Conservation (phyloP, 768 basidiomycete species). For the Boletales sp. region DNA sequence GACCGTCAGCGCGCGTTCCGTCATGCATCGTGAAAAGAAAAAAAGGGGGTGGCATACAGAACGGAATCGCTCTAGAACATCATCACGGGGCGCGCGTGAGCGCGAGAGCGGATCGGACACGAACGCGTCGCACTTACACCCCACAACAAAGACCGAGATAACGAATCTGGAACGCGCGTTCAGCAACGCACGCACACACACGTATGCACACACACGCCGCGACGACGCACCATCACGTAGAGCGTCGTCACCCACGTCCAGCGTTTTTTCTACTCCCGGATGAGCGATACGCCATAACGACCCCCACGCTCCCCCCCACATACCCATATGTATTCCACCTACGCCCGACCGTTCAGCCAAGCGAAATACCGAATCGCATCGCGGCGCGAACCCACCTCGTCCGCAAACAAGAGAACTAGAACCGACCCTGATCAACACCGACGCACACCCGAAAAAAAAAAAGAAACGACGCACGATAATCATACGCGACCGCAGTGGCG, state of each 20-base stretch:
- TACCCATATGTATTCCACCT: slow-evolving; percentile 17
- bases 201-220: neutral
- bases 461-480: slow-evolving; percentile 2
- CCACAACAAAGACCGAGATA: slow-evolving; percentile 10
- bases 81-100: too few species aligned
- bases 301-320: neutral
- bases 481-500: slow-evolving; percentile 1
- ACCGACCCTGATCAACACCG: too few species aligned
- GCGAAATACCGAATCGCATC: too few species aligned
- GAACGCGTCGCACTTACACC: slow-evolving; percentile 2
- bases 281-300: too few species aligned
- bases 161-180: slow-evolving; percentile 1
- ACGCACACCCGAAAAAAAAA: too few species aligned
- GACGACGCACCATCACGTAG: slow-evolving; percentile 9
- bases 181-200: too few species aligned
- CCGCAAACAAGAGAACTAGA: slow-evolving; percentile 8
- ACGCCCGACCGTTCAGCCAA: neutral
- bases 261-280: neutral
- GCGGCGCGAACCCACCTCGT: slow-evolving; percentile 1
- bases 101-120: too few species aligned
- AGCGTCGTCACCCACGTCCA: slow-evolving; percentile 11
- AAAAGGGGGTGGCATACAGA: neutral
- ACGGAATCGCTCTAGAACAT: neutral
- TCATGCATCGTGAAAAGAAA: too few species aligned
- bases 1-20: neutral